Percentiles rank a stretch among this genome's conserved stretches.
Conservation (phyloP, 495 filamentous ascomycete species). For the Astrothelium macrocarpum region DNA sequence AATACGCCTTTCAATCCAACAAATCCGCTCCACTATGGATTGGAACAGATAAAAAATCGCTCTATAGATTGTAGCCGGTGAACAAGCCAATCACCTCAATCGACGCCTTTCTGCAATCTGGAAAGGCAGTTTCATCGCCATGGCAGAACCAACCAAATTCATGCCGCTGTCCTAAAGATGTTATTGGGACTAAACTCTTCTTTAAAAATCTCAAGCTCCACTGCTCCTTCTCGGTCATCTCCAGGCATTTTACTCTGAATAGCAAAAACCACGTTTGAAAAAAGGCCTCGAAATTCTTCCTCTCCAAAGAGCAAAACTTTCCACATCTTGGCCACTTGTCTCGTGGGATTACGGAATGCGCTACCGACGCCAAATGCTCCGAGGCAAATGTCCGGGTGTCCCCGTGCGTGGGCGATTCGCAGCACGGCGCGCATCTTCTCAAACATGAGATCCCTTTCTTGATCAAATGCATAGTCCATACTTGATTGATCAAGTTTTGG, state of each 20-base stretch:
- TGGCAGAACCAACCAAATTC: background rate
- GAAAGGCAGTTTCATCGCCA: background rate
- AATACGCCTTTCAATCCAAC: slow-evolving; percentile 13
- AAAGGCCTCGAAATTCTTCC: slow-evolving; percentile 56
- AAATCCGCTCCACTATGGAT: background rate
- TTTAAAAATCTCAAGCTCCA: slow-evolving; percentile 35
- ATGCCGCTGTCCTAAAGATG: slow-evolving; percentile 17
- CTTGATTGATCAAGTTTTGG: slow-evolving; percentile 59
- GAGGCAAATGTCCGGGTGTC: slow-evolving; percentile 28
- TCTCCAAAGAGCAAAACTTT: slow-evolving; percentile 49
- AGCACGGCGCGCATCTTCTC: slow-evolving; percentile 33
- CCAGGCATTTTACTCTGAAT: slow-evolving; percentile 39
- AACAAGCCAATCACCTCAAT: background rate
- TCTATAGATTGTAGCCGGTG: background rate
- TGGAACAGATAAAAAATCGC: background rate
- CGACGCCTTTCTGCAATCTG: background rate
- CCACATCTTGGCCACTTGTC: slow-evolving; percentile 29
- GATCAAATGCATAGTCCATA: slow-evolving; percentile 46
- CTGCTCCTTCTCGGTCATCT: slow-evolving; percentile 22
- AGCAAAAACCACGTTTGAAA: slow-evolving; percentile 60
- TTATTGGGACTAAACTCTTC: slow-evolving; percentile 34
- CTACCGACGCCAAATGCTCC: slow-evolving; percentile 33
- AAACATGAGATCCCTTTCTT: slow-evolving; percentile 20
- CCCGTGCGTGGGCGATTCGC: slow-evolving; percentile 22
- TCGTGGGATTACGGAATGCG: slow-evolving; percentile 32